Evolutionary conservation across 805 yeast species (phyloP).

Genomic region (Ogataea saltuana): DNA sequence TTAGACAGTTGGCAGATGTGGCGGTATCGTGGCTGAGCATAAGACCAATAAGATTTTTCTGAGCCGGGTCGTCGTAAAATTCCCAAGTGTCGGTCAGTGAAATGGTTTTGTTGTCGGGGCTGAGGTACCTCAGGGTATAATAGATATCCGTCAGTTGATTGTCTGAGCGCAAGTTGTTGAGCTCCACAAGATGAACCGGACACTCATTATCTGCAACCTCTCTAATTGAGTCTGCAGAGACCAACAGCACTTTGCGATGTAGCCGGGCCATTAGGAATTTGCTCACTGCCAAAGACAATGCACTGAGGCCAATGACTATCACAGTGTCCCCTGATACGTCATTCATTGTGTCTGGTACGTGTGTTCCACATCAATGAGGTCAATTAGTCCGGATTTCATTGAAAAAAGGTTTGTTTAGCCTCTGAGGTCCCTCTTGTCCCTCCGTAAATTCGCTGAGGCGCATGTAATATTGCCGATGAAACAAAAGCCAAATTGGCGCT

Average conservation of each 20-base stretch:
- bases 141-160: slow-evolving; percentile 13
- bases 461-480: background rate
- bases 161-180: slow-evolving; percentile 6
- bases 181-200: slow-evolving; percentile 18
- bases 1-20: slow-evolving; percentile 4
- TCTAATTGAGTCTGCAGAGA: slow-evolving; percentile 17
- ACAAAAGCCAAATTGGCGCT: no score
- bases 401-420: no score
- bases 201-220: slow-evolving; percentile 16
- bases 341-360: no score
- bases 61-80: slow-evolving; percentile 10
- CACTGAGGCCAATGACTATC: slow-evolving; percentile 17
- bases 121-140: slow-evolving; percentile 14
- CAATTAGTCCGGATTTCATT: no score
- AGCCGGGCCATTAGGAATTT: slow-evolving; percentile 9
- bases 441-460: background rate
- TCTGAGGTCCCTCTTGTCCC: no score
- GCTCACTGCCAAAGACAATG: slow-evolving; percentile 16
- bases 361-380: no score
- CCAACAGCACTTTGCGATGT: slow-evolving; percentile 11
- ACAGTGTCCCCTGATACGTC: slow-evolving; percentile 9
- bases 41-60: slow-evolving; percentile 3
- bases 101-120: slow-evolving; percentile 10
- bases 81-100: slow-evolving; percentile 13
- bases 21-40: slow-evolving; percentile 1